A percentile compares a stretch with the other conserved stretches of the same genome.
These are phyloP conservation scores for Chrysanthemum seticuspe DNA, from an alignment of 129 eudicot genomes.

Conservation along the genomic window DNA sequence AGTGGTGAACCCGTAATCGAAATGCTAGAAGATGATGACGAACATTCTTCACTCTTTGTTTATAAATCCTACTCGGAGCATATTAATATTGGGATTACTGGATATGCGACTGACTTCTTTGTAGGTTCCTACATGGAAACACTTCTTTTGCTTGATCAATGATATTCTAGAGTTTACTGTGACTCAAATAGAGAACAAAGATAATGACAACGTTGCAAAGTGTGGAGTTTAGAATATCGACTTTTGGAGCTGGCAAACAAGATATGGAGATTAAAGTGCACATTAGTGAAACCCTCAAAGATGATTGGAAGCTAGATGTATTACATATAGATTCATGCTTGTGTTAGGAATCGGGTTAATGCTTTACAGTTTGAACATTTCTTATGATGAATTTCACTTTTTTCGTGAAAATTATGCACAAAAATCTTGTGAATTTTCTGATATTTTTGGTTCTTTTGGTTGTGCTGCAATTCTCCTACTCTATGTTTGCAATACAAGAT, in stretches of 20 bases:
- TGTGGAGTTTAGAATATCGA: constrained; percentile 6
- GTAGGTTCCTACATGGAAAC: constrained; percentile 10
- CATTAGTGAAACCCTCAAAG: not conserved
- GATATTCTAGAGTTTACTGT: not conserved
- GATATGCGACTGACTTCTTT: not conserved
- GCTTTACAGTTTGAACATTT: not conserved
- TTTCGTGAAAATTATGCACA: not conserved
- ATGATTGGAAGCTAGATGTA: not conserved
- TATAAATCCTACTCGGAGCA: not conserved
- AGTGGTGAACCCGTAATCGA: not conserved
- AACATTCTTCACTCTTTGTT: not conserved
- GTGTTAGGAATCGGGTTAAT: not conserved
- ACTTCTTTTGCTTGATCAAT: not conserved
- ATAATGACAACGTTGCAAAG: not conserved
- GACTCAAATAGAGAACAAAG: not conserved
- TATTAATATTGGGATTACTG: not conserved
- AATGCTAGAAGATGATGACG: not conserved
- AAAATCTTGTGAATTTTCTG: no score
- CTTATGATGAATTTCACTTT: not conserved
- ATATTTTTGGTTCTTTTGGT: no score
- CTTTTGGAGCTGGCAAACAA: not conserved
- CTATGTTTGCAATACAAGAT: no score
- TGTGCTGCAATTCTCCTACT: no score
- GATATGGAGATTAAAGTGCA: not conserved
- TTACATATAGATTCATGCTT: not conserved